Percentiles rank a stretch among this genome's conserved stretches.
These are phyloP conservation scores for Fusarium fujikuroi DNA, from an alignment of 2,329 filamentous ascomycete species.

Conservation along the genomic window DNA sequence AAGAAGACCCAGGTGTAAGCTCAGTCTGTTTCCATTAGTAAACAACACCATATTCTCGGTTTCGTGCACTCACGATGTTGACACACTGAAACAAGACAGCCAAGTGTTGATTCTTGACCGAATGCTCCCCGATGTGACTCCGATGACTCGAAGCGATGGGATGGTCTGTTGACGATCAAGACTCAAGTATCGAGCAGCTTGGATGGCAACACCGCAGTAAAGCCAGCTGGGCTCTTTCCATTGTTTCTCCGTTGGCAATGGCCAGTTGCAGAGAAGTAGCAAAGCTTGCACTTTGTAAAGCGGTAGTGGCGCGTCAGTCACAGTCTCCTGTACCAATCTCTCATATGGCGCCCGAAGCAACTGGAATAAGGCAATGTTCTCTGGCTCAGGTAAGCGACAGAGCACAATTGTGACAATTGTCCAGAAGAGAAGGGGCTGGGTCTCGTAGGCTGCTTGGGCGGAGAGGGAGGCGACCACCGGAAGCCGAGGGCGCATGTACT, in stretches of 20 bases:
- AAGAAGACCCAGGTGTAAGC: conserved; percentile 25
- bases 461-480: conserved; percentile 21
- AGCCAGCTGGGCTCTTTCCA: conserved; percentile 29
- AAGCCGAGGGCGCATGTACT: conserved; percentile 29
- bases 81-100: conserved; percentile 25
- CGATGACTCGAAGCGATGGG: conserved; percentile 11
- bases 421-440: conserved; percentile 33
- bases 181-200: conserved; percentile 32
- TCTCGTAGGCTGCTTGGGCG: not conserved
- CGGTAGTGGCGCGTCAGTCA: conserved; percentile 19
- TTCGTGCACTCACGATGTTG: conserved; percentile 16
- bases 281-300: conserved; percentile 34
- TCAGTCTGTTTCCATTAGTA: not conserved
- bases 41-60: fast-evolving
- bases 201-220: conserved; percentile 30
- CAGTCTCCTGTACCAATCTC: conserved; percentile 15
- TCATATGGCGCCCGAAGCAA: conserved; percentile 8
- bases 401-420: conserved; percentile 28
- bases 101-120: conserved; percentile 31
- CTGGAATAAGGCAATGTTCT: not conserved
- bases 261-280: conserved; percentile 27
- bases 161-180: conserved; percentile 31
- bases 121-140: conserved; percentile 17
- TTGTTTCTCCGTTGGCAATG: conserved; percentile 18
- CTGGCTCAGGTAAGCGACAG: not conserved